Evolutionary conservation across 2,329 filamentous ascomycete genomes (phyloP), one percentile per base, ranked within the genome.

Genomic region (Beauveria medogensis): DNA sequence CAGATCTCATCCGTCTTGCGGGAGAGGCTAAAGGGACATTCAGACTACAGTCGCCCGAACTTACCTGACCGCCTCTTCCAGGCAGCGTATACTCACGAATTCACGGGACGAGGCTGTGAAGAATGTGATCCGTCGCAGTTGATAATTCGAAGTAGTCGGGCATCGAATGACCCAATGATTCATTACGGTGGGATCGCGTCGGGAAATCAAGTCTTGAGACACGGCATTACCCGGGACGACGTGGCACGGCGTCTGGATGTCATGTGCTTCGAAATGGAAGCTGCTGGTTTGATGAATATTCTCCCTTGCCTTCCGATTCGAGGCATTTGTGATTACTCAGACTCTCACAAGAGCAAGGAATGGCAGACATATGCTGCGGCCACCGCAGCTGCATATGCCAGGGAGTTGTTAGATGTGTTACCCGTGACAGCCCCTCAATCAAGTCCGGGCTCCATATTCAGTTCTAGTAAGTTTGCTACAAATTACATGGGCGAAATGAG

Each of bases 271-370:
- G 24, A 26, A 26, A 48, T 48, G 46, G 46, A 48, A 28, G 46
- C 46, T 10, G 46, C 46, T 10, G 46, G 46, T 3, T 18, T 26
- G 10, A 48, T 53, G 50, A 22, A 53, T 22, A 10, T 34, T 5
- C 37, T 53, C 16, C 50, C 50, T 3, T 53, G 50, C 10, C 18
- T 70, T 10, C 65, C 68, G 26, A 66, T 71, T 52, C 65, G 67
- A 2, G 69, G 69, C 26, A 67, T 72, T 53, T 68, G 64, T 59
- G 68, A 72, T 56, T 72, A 71, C 50, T 62, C 68, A 14, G 69
- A 71, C 53, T 65, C 63, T 12, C 62, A 67, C 46, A 68, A 69
- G 54, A 66, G 65, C 52, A 64, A 67, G n/a, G 44, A 41, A 12
- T 68, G 64, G 66, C 64, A 66, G 44, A 24, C 55, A 37, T 67